Evolutionary conservation across 1,284 basidiomycete species (phyloP).

Genomic region (Cryptococcus jaspeensis): DNA sequence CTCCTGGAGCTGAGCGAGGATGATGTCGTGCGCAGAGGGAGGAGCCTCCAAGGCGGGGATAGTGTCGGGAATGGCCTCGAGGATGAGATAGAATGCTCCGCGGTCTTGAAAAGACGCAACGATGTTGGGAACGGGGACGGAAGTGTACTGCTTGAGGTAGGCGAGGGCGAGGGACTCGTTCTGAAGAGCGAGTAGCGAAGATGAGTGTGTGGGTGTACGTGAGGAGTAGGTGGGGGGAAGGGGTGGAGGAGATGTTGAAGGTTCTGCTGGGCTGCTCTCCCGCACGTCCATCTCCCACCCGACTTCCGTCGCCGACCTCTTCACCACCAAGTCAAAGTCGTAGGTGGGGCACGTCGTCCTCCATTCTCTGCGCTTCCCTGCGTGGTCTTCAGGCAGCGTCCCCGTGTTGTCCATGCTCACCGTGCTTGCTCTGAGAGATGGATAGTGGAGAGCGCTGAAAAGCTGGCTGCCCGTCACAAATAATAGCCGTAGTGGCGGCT

Average conservation of each 20-base stretch:
- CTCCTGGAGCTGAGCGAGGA: constrained; percentile 1
- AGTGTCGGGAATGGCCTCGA: not conserved
- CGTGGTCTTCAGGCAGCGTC: not conserved
- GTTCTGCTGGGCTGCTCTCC: too few relatives aligned
- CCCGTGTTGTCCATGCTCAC: too few relatives aligned
- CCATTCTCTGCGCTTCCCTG: not conserved
- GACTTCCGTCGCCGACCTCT: not conserved
- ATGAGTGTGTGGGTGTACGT: too few relatives aligned
- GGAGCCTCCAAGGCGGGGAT: not conserved
- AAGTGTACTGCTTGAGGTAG: constrained; percentile 11
- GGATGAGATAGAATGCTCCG: constrained; percentile 5
- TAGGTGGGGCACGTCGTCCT: not conserved
- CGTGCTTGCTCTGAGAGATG: too few relatives aligned
- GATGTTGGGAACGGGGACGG: constrained; percentile 16
- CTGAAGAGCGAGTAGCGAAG: not conserved
- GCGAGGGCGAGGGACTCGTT: constrained; percentile 10
- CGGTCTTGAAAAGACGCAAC: constrained; percentile 10
- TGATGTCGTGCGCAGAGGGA: not conserved
- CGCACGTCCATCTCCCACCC: too few relatives aligned
- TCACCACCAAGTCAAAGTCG: not conserved
- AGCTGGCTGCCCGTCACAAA: too few relatives aligned
- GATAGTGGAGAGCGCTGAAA: too few relatives aligned
- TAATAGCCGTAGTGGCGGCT: not conserved
- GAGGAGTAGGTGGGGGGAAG: not conserved
- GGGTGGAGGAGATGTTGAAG: too few relatives aligned